Percentiles rank a stretch among this genome's conserved stretches.
phyloP scores from a whole-genome alignment of 345 rosid genomes.

The Leavenworthia alabamica region DNA sequence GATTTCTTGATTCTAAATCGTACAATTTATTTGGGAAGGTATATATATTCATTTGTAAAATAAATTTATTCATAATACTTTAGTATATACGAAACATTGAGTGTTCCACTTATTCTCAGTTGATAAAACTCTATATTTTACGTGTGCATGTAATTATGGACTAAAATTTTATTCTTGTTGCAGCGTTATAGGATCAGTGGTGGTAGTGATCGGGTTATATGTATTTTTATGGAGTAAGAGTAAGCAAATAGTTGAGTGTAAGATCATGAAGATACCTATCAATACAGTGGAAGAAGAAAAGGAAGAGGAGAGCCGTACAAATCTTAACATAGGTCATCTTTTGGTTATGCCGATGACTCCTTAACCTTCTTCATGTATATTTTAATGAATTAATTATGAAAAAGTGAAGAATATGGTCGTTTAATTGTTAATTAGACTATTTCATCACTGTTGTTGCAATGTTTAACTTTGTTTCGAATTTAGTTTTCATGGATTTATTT shows the following conservation, averaged over 20 bases:
- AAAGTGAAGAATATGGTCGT: background rate
- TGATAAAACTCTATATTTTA: background rate
- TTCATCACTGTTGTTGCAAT: background rate
- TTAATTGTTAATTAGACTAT: background rate
- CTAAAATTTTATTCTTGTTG: background rate
- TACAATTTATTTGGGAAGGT: slow-evolving; percentile 28
- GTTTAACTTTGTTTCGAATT: background rate
- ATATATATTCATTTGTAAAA: background rate
- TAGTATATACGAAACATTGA: background rate
- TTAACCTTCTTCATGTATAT: slow-evolving; percentile 11
- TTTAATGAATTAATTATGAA: background rate
- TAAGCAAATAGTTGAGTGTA: slow-evolving; percentile 9
- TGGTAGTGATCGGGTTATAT: slow-evolving; percentile 29
- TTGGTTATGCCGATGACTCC: slow-evolving; percentile 34
- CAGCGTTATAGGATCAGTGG: slow-evolving; percentile 28
- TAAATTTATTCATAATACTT: background rate
- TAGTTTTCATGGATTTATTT: background rate
- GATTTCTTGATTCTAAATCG: slow-evolving; percentile 31
- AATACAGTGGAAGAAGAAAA: slow-evolving; percentile 17
- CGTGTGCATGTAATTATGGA: background rate
- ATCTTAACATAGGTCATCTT: slow-evolving; percentile 3
- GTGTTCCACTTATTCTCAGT: background rate
- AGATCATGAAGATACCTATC: slow-evolving; percentile 10
- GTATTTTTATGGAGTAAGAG: slow-evolving; percentile 30
- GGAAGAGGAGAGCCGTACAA: slow-evolving; percentile 19